Evolutionary conservation across 106 monocot genomes (phyloP).

Genomic region (Dioscorea dumetorum): DNA sequence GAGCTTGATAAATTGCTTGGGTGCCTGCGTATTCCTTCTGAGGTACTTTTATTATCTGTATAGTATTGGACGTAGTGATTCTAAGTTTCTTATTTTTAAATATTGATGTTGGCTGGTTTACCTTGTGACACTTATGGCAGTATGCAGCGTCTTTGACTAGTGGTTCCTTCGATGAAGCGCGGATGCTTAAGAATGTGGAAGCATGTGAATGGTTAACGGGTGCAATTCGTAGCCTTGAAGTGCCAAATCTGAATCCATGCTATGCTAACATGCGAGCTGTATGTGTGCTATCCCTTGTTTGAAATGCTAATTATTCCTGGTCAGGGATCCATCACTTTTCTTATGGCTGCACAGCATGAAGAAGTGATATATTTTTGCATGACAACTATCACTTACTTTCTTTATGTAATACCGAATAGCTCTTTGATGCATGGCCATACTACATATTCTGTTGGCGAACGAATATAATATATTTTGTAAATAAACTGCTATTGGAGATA

Average conservation of each 20-base stretch:
- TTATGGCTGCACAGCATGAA: no score
- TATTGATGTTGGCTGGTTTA: constrained; percentile 4
- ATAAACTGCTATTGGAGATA: no score
- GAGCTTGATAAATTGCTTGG: constrained; percentile 95
- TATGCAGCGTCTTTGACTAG: constrained; percentile 87
- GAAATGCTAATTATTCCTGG: no score
- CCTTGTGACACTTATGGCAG: constrained; percentile 24
- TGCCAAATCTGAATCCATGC: constrained; percentile 76
- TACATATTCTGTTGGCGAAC: no score
- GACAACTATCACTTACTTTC: no score
- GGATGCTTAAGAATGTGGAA: constrained; percentile 95
- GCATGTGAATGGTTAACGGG: constrained; percentile 96
- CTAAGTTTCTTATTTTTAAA: constrained; percentile 59
- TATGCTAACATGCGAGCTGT: constrained; percentile 92
- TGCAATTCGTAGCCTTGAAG: constrained; percentile 64
- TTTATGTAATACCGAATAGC: no score
- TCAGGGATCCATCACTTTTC: background rate
- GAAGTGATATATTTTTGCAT: no score
- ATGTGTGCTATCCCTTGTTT: constrained; percentile 15
- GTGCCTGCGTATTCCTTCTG: constrained; percentile 75
- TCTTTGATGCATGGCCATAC: no score
- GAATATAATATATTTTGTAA: no score
- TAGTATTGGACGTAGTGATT: no score
- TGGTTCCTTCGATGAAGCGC: constrained; percentile 89
- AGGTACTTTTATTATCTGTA: constrained; percentile 33